Evolutionary conservation across 495 filamentous ascomycete genomes (phyloP).

Genomic region (Rostrohypoxylon terebratum): DNA sequence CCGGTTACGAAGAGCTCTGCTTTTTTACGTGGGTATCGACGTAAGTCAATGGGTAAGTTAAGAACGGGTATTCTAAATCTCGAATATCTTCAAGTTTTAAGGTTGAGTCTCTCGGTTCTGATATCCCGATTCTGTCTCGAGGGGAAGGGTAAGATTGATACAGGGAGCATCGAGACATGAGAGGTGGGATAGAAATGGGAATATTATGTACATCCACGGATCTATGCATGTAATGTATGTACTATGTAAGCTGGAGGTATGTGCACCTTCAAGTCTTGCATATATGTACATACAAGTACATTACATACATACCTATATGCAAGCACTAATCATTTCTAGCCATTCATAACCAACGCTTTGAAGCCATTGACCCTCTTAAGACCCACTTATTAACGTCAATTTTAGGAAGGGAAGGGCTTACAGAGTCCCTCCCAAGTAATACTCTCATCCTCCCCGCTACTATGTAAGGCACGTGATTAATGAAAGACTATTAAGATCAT

Average conservation of each 20-base stretch:
- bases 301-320: neutral
- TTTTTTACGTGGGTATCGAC: constrained; percentile 6
- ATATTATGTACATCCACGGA: constrained; percentile 11
- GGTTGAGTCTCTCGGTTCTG: constrained; percentile 19
- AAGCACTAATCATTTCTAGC: neutral
- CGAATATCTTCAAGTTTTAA: neutral
- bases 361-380: constrained; percentile 28
- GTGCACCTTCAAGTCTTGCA: constrained; percentile 14
- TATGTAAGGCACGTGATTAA: constrained; percentile 40
- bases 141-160: constrained; percentile 34
- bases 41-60: constrained; percentile 10
- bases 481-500: constrained; percentile 18
- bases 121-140: constrained; percentile 25
- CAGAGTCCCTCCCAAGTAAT: neutral
- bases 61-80: constrained; percentile 1
- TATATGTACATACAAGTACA: neutral
- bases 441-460: constrained; percentile 29
- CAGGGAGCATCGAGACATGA: constrained; percentile 33
- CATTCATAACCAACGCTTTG: neutral
- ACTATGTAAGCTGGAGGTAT: neutral
- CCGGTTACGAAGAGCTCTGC: neutral
- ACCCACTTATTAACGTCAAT: constrained; percentile 29
- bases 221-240: constrained; percentile 3
- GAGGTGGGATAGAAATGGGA: constrained; percentile 19
- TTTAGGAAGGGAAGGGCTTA: constrained; percentile 29